These are phyloP conservation scores for Nakazawaea holstii DNA, from an alignment of 805 yeast species.

Conservation along the genomic window DNA sequence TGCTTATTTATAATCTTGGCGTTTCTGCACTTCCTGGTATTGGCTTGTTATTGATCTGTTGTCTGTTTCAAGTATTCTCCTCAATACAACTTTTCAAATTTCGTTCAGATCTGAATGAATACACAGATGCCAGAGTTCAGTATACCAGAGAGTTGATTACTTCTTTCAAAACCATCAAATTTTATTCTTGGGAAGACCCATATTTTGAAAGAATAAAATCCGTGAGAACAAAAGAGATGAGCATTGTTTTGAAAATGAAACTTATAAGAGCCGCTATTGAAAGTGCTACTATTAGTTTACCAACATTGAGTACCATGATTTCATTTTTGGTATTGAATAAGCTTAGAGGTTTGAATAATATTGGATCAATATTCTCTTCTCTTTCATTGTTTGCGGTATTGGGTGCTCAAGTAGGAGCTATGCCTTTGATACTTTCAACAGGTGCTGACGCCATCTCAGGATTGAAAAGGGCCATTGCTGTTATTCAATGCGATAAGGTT, in stretches of 20 bases:
- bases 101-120: slow-evolving; percentile 30
- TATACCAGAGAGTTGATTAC: slow-evolving; percentile 73
- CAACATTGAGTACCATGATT: slow-evolving; percentile 69
- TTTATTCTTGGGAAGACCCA: slow-evolving; percentile 88
- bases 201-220: slow-evolving; percentile 51
- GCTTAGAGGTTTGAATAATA: slow-evolving; percentile 30
- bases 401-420: slow-evolving; percentile 53
- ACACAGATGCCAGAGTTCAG: slow-evolving; percentile 79
- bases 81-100: slow-evolving; percentile 29
- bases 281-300: slow-evolving; percentile 61
- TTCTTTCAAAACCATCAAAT: slow-evolving; percentile 77
- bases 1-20: slow-evolving; percentile 28
- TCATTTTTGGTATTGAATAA: slow-evolving; percentile 35
- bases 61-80: slow-evolving; percentile 28
- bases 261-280: slow-evolving; percentile 54
- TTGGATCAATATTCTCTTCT: slow-evolving; percentile 67
- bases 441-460: slow-evolving; percentile 52
- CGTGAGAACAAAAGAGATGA: slow-evolving; percentile 59
- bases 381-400: slow-evolving; percentile 60
- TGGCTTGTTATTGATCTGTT: slow-evolving; percentile 32
- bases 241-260: slow-evolving; percentile 54
- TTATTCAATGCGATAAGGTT: slow-evolving; percentile 31
- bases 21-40: slow-evolving; percentile 38
- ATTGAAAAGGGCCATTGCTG: slow-evolving; percentile 44
- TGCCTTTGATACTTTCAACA: slow-evolving; percentile 63